Evolutionary conservation across 164 flowering plant species (phyloP).

Genomic region (Taxillus chinensis): DNA sequence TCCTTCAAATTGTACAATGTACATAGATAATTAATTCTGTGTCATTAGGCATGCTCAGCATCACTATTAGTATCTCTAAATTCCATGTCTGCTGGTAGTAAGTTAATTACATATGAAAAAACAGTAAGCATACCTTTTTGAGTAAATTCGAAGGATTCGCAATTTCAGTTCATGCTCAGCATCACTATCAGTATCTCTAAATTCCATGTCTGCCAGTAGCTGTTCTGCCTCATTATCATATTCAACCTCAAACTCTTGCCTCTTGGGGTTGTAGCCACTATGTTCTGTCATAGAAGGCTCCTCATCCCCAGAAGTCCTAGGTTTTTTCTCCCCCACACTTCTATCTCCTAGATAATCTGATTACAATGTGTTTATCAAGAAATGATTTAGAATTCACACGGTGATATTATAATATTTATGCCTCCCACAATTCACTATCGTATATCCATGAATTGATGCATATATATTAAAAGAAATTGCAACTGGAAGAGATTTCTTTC

Average conservation of each 20-base stretch:
- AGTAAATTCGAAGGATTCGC: conserved; percentile 64
- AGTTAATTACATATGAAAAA: too few relatives aligned
- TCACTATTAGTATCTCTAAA: conserved; percentile 76
- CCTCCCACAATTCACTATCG: too few relatives aligned
- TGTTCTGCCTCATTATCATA: conserved; percentile 99
- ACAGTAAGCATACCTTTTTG: conserved; percentile 38
- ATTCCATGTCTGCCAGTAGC: conserved; percentile 92
- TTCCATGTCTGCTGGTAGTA: conserved; percentile 85
- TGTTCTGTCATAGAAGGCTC: conserved; percentile 59
- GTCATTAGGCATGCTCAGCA: conserved; percentile 33
- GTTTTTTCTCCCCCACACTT: conserved; percentile 82
- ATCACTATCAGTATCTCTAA: conserved; percentile 70
- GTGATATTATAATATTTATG: too few relatives aligned
- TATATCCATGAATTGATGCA: too few relatives aligned
- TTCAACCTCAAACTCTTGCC: conserved; percentile 92
- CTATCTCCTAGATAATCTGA: conserved; percentile 56
- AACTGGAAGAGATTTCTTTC: too few relatives aligned
- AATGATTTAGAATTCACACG: too few relatives aligned
- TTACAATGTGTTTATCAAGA: background rate
- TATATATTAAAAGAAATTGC: too few relatives aligned
- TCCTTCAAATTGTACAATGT: too few relatives aligned
- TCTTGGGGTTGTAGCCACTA: conserved; percentile 86
- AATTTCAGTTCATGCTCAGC: conserved; percentile 72
- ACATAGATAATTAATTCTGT: too few relatives aligned
- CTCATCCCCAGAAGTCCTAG: conserved; percentile 46